Evolutionary conservation across 208 protist species (phyloP), one percentile per base, ranked within the genome.

Genomic region (Leishmania tarentolae): DNA sequence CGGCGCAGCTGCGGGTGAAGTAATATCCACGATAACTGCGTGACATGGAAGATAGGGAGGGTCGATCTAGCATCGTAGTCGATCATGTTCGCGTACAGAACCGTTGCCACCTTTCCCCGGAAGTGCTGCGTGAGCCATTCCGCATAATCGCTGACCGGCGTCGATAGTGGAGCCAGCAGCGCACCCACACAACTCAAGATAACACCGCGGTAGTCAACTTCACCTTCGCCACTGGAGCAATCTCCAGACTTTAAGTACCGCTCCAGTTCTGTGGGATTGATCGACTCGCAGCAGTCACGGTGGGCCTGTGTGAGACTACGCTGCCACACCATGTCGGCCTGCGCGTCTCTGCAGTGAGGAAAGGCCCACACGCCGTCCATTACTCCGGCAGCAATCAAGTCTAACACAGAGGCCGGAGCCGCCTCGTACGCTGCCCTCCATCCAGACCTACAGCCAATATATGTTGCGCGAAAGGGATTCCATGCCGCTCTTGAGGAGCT

Each of bases 81-180:
- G 46, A 86, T 78, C 83, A 95, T 88, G 76, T 88, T 90, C 8
- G 83, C 72, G 82, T 89, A 86, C 71, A 94, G 69, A 44, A 87
- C 83, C 31, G 82, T 81, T 3, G 81, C 74, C 65, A 92, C 76
- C 40, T 90, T 90, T 44, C 86, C 89, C 50, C 84, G 85, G 81
- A 92, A 93, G 72, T 89, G 88, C 17, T 92, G 86, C 35, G 81
- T 65, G 46, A 95, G 61, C 88, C 90, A 95, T 11, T 87, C 78
- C 2, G 61, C 72, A 40, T 88, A 91, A 56, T 87, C 82, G 31
- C 24, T 8, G 40, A 75, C 44, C 9, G 65, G 65, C 19, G 83
- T 71, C n/a, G 85, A 61, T 11, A 81, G 73, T 37, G 82, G 82
- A 44, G 92, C 85, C 31, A 95, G 85, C 19, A 95, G 83, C 13